Percentiles rank a stretch among this genome's conserved stretches.
Conservation (phyloP, 1,139 yeast species). For the Yamadazyma dendronema region DNA sequence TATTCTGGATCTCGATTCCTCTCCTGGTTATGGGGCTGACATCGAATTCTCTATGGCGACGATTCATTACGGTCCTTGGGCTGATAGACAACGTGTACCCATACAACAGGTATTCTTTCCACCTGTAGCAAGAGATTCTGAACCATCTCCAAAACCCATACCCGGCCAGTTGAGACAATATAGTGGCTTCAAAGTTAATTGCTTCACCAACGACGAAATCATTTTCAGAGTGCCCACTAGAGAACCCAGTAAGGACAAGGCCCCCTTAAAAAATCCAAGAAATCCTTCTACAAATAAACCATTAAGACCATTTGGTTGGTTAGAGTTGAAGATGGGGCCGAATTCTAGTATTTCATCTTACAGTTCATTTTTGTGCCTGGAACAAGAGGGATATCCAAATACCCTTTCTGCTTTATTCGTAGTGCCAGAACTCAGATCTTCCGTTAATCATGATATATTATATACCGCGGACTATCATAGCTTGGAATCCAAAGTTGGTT, state of each 20-base stretch:
- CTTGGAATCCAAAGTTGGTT: slow-evolving; percentile 56
- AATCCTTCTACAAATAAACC: slow-evolving; percentile 12
- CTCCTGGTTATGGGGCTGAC: slow-evolving; percentile 68
- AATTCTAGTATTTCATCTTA: slow-evolving; percentile 50
- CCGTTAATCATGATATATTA: slow-evolving; percentile 84
- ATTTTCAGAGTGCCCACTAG: slow-evolving; percentile 80
- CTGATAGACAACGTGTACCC: slow-evolving; percentile 76
- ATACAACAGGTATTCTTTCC: slow-evolving; percentile 73
- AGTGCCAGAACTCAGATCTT: slow-evolving; percentile 67
- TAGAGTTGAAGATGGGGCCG: slow-evolving; percentile 64
- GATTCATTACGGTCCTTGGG: slow-evolving; percentile 92
- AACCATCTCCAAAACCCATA: slow-evolving; percentile 37
- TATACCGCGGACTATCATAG: slow-evolving; percentile 62
- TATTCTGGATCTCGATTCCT: slow-evolving; percentile 10
- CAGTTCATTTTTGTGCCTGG: slow-evolving; percentile 53
- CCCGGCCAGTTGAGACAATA: slow-evolving; percentile 56
- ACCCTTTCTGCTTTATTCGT: slow-evolving; percentile 46
- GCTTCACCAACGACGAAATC: slow-evolving; percentile 61
- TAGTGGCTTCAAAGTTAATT: slow-evolving; percentile 52
- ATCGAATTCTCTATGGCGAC: slow-evolving; percentile 61
- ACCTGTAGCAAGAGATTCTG: slow-evolving; percentile 55
- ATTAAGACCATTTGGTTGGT: slow-evolving; percentile 82
- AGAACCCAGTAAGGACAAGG: slow-evolving; percentile 74
- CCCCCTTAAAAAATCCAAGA: slow-evolving; percentile 18
- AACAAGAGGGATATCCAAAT: slow-evolving; percentile 58